phyloP scores from a whole-genome alignment of 2,329 filamentous ascomycete genomes.

The Stachybotrys elegans region DNA sequence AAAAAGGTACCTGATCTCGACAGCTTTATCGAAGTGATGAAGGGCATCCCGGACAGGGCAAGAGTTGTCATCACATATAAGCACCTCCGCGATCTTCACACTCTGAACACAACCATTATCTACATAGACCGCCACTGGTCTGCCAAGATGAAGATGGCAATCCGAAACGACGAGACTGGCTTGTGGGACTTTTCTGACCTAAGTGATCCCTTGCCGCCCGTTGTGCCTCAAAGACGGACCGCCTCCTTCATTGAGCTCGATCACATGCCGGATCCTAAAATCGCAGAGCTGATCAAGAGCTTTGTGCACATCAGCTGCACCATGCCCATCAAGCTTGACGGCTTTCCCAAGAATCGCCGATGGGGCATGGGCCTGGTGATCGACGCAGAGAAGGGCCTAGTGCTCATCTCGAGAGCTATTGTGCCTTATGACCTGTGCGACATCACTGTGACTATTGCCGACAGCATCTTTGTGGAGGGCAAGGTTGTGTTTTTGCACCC shows the following conservation, averaged over 20 bases:
- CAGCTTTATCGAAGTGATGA: conserved; percentile 87
- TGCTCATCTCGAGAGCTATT: conserved; percentile 88
- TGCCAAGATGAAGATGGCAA: conserved; percentile 86
- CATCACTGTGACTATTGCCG: conserved; percentile 91
- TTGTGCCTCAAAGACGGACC: conserved; percentile 65
- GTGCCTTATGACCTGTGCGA: conserved; percentile 97
- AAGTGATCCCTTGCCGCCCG: conserved; percentile 71
- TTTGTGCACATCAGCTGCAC: conserved; percentile 91
- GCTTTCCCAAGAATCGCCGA: conserved; percentile 92
- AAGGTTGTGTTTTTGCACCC: conserved; percentile 96
- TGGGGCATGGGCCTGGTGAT: conserved; percentile 97
- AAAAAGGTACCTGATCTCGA: conserved; percentile 84
- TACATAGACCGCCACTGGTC: conserved; percentile 95
- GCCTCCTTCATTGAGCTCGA: conserved; percentile 91
- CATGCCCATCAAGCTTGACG: conserved; percentile 94
- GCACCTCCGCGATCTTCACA: conserved; percentile 91
- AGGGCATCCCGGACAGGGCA: conserved; percentile 73
- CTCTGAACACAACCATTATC: conserved; percentile 86
- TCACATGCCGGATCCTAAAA: conserved; percentile 79
- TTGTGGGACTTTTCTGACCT: conserved; percentile 93
- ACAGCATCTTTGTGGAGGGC: conserved; percentile 89
- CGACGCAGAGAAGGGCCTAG: conserved; percentile 91
- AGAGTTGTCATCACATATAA: conserved; percentile 93
- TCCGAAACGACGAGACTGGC: conserved; percentile 83
- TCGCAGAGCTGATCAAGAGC: conserved; percentile 89